These are phyloP conservation scores for Cladosporium sp. DNA, from an alignment of 2,329 filamentous ascomycete species.

Conservation along the genomic window DNA sequence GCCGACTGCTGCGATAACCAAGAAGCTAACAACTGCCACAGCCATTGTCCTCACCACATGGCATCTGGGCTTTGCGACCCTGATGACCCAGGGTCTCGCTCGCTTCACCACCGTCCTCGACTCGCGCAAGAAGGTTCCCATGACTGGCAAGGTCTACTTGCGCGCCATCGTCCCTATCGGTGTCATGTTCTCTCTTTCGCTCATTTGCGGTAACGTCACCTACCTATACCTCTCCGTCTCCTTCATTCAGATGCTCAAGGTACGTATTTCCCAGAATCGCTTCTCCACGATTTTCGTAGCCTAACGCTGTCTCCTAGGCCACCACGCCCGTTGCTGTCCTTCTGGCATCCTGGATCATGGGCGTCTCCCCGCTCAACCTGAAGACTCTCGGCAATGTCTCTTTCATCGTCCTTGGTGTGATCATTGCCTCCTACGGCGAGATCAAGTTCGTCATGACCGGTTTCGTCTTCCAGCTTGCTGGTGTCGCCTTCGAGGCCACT, in stretches of 20 bases:
- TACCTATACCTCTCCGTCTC: slow-evolving; percentile 94
- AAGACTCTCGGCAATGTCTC: slow-evolving; percentile 91
- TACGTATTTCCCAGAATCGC: slow-evolving; percentile 40
- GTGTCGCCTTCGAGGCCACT: slow-evolving; percentile 79
- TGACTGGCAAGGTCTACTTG: slow-evolving; percentile 92
- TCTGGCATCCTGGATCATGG: slow-evolving; percentile 83
- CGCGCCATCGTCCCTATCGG: slow-evolving; percentile 94
- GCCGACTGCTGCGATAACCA: neutral
- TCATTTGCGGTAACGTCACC: slow-evolving; percentile 95
- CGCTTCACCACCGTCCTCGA: slow-evolving; percentile 88
- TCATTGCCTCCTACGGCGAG: slow-evolving; percentile 93
- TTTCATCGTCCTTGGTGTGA: slow-evolving; percentile 89
- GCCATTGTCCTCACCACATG: slow-evolving; percentile 90
- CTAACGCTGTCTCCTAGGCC: slow-evolving; percentile 58
- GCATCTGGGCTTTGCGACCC: slow-evolving; percentile 88
- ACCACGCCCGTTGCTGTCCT: slow-evolving; percentile 94
- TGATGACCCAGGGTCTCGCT: slow-evolving; percentile 92
- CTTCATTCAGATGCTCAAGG: slow-evolving; percentile 99
- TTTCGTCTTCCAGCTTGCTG: slow-evolving; percentile 76
- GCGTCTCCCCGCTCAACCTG: slow-evolving; percentile 79
- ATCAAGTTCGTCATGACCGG: slow-evolving; percentile 86
- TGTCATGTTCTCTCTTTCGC: slow-evolving; percentile 89
- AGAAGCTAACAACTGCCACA: slow-evolving; percentile 45
- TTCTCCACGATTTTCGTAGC: slow-evolving; percentile 22
- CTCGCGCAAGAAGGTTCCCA: slow-evolving; percentile 92